A percentile compares a stretch with the other conserved stretches of the same genome.
phyloP scores from a whole-genome alignment of 2,329 filamentous ascomycete species.

The Fusarium duplospermum region DNA sequence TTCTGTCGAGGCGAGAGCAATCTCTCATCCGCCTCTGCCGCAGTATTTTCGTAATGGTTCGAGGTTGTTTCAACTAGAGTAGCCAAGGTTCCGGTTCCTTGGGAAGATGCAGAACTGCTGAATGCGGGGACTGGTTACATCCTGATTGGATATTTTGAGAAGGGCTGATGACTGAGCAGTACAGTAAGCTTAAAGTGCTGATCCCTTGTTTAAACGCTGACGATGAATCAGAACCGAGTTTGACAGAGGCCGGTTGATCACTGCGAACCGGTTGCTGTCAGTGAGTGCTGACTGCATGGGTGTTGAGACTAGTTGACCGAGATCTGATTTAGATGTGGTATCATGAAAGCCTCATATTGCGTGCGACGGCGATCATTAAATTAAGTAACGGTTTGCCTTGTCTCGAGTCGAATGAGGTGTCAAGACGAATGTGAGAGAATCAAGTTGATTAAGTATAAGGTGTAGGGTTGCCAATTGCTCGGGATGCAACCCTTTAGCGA shows the following conservation, averaged over 20 bases:
- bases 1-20: background rate
- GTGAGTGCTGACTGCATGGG: background rate
- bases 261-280: background rate
- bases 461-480: background rate
- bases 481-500: conserved; percentile 42
- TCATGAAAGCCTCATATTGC: background rate
- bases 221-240: conserved; percentile 4
- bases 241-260: background rate
- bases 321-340: background rate
- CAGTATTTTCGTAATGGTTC: background rate
- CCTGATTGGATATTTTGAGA: conserved; percentile 34
- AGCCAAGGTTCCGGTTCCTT: background rate
- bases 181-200: conserved; percentile 5
- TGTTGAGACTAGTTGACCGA: background rate
- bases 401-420: background rate
- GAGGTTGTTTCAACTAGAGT: conserved; percentile 18
- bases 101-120: conserved; percentile 22
- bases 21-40: background rate
- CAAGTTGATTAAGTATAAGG: background rate
- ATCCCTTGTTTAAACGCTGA: conserved; percentile 14
- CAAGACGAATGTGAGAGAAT: background rate
- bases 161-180: conserved; percentile 36
- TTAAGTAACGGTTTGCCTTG: background rate
- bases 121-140: conserved; percentile 32
- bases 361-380: background rate